These are phyloP conservation scores for Penicillium canariense DNA, from an alignment of 495 filamentous ascomycete genomes.

Conservation along the genomic window DNA sequence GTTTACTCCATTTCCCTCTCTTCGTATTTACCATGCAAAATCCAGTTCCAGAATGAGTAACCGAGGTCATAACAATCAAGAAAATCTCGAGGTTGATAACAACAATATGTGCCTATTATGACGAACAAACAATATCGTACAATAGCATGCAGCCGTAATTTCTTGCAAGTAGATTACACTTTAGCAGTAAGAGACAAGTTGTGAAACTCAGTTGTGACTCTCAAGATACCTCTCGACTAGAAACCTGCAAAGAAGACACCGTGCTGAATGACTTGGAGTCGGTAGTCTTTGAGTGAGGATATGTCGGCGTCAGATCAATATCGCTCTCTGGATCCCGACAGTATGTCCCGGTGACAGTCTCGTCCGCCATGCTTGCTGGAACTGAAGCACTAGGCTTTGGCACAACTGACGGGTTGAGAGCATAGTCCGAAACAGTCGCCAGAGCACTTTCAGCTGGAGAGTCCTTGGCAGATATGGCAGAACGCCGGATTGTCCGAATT, in stretches of 20 bases:
- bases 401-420: neutral
- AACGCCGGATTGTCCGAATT: constrained; percentile 13
- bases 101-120: too few species aligned
- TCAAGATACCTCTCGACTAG: neutral
- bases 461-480: neutral
- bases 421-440: neutral
- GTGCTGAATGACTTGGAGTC: neutral
- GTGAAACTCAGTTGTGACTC: neutral
- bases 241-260: neutral
- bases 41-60: too few species aligned
- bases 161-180: too few species aligned
- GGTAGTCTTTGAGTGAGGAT: neutral
- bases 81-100: too few species aligned
- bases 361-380: neutral
- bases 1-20: too few species aligned
- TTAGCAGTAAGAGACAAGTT: neutral
- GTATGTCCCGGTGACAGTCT: neutral
- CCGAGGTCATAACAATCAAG: too few species aligned
- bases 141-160: too few species aligned
- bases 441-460: neutral
- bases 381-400: neutral
- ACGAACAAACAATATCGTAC: too few species aligned
- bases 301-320: neutral
- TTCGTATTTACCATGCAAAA: too few species aligned
- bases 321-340: neutral